Evolutionary conservation across 495 filamentous ascomycete species (phyloP).

Genomic region (Neurospora sublineolata): DNA sequence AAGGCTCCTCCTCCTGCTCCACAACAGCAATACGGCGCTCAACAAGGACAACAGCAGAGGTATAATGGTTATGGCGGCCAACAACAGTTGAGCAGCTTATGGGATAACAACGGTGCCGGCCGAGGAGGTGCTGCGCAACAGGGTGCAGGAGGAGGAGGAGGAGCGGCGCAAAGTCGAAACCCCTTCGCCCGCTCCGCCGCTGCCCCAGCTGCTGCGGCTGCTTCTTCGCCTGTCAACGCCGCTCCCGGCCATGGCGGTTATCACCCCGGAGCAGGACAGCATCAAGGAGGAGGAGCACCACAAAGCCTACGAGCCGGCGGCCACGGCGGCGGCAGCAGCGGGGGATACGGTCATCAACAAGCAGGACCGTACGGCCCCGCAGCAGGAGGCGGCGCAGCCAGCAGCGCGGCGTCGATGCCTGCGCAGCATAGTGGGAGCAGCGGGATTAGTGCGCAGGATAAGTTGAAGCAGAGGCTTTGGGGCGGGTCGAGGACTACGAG

Average conservation of each 20-base stretch:
- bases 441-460: constrained; percentile 32
- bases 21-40: constrained; percentile 35
- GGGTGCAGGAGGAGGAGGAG: no score
- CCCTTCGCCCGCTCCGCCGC: constrained; percentile 9
- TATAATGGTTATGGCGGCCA: constrained; percentile 18
- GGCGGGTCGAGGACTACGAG: constrained; percentile 34
- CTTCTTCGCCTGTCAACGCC: constrained; percentile 21
- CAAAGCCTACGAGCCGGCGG: constrained; percentile 41
- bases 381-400: constrained; percentile 11
- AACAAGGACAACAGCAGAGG: constrained; percentile 22
- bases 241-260: constrained; percentile 27
- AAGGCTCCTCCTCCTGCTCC: constrained; percentile 50
- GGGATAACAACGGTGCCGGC: constrained; percentile 52
- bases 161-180: constrained; percentile 9
- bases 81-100: constrained; percentile 60
- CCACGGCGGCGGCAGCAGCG: neutral
- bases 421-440: neutral
- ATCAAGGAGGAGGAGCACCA: constrained; percentile 35
- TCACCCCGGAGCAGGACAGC: constrained; percentile 50
- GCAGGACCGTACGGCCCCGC: constrained; percentile 21
- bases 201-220: constrained; percentile 1
- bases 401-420: constrained; percentile 8
- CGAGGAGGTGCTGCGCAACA: constrained; percentile 15
- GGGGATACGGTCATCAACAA: constrained; percentile 12
- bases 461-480: constrained; percentile 40